Base-by-base conservation (phyloP, 192 early-diverging fungal species). In the Chytriomyces sp. region DNA sequence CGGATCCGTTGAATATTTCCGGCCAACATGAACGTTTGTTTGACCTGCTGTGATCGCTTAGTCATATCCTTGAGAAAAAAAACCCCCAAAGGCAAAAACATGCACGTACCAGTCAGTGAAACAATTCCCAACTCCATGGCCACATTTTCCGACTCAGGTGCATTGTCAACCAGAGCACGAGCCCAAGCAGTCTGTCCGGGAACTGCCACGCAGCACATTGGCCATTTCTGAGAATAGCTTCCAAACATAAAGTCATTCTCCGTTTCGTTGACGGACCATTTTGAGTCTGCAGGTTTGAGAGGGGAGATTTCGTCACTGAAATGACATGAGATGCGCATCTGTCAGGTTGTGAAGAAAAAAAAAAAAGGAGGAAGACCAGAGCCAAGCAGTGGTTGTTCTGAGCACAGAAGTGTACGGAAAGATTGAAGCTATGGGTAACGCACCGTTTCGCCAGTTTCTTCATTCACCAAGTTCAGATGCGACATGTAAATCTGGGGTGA, bases 401-500 rank as follows among this genome's bases (percentile, higher is more conserved):
- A 20, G 4, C 7, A 18, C 20, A 64, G 6, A 20, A 26, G 13
- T 13, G 26, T 64, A 4, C 13, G 67, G 16, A 20, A n/a, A 45
- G 45, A 50, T 3, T 5, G 46, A 64, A 73, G 59, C 53, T 5
- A 61, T 13, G 18, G 48, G 18, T 10, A 48, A 16, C 43, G 45
- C n/a, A 76, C 74, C 60, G 16, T 69, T 28, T 77, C 81, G 28
- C 81, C 81, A 5, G 77, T 79, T n/a, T 45, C 50, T 8, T 11
- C 1, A 50, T 82, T 69, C 13, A 75, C 44, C 43, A 79, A 1
- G 24, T 61, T 76, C 35, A 79, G 45, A 13, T 75, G n/a, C 9
- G 53, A 23, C 4, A 79, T 53, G 64, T 80, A 83, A 50, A 81
- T 77, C 60, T 83, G 76, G 0, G 77, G 68, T 28, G 77, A 67